Conservation (phyloP, 1,284 basidiomycete species). For the Ceratobasidium sp. region DNA sequence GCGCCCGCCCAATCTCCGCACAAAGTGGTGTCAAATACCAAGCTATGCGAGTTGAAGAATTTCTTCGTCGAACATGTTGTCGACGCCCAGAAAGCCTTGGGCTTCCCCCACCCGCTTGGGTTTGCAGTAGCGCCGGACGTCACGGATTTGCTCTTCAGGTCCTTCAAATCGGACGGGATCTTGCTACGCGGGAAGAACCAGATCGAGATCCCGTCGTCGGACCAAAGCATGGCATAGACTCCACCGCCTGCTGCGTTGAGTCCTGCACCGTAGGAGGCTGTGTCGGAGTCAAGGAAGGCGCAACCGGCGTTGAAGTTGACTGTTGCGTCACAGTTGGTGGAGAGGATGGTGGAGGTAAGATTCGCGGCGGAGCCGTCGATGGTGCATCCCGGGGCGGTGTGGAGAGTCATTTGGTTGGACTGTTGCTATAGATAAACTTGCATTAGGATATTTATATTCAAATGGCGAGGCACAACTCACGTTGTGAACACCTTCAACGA, state of each 20-base stretch:
- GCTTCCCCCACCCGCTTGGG: constrained; percentile 72
- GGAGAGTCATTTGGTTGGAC: constrained; percentile 48
- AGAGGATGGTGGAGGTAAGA: constrained; percentile 28
- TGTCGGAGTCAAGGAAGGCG: constrained; percentile 76
- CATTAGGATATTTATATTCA: too few relatives aligned
- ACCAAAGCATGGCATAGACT: constrained; percentile 83
- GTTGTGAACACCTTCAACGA: too few relatives aligned
- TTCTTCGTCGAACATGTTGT: constrained; percentile 71
- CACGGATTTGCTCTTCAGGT: too few relatives aligned
- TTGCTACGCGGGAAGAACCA: constrained; percentile 80
- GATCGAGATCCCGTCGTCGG: constrained; percentile 76
- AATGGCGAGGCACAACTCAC: too few relatives aligned
- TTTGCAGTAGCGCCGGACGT: constrained; percentile 64
- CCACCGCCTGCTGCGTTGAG: constrained; percentile 81
- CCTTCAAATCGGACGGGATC: constrained; percentile 73
- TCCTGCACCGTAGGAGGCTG: constrained; percentile 76
- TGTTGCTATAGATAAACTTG: too few relatives aligned
- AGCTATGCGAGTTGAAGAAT: constrained; percentile 70
- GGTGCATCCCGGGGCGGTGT: constrained; percentile 46
- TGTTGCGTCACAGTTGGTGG: constrained; percentile 63
- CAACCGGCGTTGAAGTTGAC: constrained; percentile 66
- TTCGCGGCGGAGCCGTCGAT: constrained; percentile 26
- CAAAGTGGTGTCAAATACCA: constrained; percentile 77
- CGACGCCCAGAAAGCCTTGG: constrained; percentile 71
- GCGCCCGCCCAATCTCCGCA: constrained; percentile 90